phyloP scores from a whole-genome alignment of 2,329 filamentous ascomycete species.

The Pezicula carpinea region DNA sequence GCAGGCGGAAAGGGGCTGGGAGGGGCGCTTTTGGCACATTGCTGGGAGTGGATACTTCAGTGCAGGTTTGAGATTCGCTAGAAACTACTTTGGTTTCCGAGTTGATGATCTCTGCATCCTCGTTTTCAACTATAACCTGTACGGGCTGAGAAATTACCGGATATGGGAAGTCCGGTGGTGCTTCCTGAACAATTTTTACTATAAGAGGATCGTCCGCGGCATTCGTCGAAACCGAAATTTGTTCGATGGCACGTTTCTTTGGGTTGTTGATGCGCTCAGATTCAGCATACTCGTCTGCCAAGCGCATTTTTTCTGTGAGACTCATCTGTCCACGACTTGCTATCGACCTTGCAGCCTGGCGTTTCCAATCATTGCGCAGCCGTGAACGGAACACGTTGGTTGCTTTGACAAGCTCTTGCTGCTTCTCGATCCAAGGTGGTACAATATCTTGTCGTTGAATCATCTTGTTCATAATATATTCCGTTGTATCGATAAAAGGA shows the following conservation, averaged over 20 bases:
- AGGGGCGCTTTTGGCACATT: slow-evolving; percentile 27
- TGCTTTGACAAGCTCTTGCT: slow-evolving; percentile 77
- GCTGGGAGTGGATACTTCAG: slow-evolving; percentile 4
- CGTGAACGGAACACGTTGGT: slow-evolving; percentile 66
- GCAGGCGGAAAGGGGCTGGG: slow-evolving; percentile 69
- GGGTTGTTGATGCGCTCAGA: slow-evolving; percentile 69
- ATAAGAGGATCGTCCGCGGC: slow-evolving; percentile 45
- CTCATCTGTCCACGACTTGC: slow-evolving; percentile 72
- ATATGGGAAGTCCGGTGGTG: slow-evolving; percentile 14
- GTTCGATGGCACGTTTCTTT: slow-evolving; percentile 39
- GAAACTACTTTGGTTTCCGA: not conserved
- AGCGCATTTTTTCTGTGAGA: slow-evolving; percentile 65
- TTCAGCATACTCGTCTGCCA: slow-evolving; percentile 68
- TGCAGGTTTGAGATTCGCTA: not conserved
- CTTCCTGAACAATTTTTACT: slow-evolving; percentile 38
- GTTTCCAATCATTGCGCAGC: slow-evolving; percentile 78
- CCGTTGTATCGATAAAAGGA: slow-evolving; percentile 91
- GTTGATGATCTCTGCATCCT: slow-evolving; percentile 5
- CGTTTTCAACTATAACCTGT: slow-evolving; percentile 14
- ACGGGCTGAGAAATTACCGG: slow-evolving; percentile 5
- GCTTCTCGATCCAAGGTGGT: slow-evolving; percentile 98
- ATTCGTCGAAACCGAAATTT: slow-evolving; percentile 42
- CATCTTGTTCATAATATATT: slow-evolving; percentile 98
- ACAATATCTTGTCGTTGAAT: slow-evolving; percentile 94
- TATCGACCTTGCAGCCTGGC: slow-evolving; percentile 76